These are phyloP conservation scores for Metschnikowia continentalis DNA, from an alignment of 805 yeast genomes.

Conservation along the genomic window DNA sequence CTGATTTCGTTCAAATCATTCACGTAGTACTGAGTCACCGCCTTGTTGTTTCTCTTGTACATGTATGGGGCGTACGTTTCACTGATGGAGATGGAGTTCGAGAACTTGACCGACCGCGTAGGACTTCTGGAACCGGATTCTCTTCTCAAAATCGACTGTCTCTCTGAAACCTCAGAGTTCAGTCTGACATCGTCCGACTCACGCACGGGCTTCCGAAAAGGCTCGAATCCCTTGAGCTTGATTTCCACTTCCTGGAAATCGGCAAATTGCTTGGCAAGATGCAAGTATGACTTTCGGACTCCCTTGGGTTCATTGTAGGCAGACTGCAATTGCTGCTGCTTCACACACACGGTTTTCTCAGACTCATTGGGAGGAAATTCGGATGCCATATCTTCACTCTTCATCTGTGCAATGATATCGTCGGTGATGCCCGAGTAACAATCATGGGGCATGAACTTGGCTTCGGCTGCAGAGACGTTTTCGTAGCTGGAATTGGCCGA, in stretches of 20 bases:
- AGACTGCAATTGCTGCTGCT: slow-evolving; percentile 4
- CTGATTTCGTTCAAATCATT: slow-evolving; percentile 49
- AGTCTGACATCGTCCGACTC: background rate
- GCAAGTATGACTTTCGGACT: slow-evolving; percentile 20
- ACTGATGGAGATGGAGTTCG: slow-evolving; percentile 44
- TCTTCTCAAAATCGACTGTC: slow-evolving; percentile 11
- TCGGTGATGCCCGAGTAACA: slow-evolving; percentile 1
- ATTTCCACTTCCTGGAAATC: slow-evolving; percentile 32
- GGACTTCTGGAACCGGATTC: slow-evolving; percentile 15
- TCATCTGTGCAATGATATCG: background rate
- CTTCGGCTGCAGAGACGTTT: background rate
- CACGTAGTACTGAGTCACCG: slow-evolving; percentile 47
- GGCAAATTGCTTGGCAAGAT: slow-evolving; percentile 32
- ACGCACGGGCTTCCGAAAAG: slow-evolving; percentile 8
- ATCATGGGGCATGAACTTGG: background rate
- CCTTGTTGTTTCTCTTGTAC: slow-evolving; percentile 53
- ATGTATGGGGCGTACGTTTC: slow-evolving; percentile 49
- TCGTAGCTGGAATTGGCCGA: slow-evolving; percentile 3
- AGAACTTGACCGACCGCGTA: slow-evolving; percentile 27
- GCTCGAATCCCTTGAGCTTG: slow-evolving; percentile 29
- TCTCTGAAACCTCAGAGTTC: slow-evolving; percentile 8
- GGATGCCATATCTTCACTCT: background rate
- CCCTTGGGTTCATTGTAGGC: slow-evolving; percentile 5
- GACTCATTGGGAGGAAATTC: slow-evolving; percentile 6
- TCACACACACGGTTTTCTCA: slow-evolving; percentile 1